phyloP scores from a whole-genome alignment of 1,284 basidiomycete genomes.

The Tilletia walkeri region DNA sequence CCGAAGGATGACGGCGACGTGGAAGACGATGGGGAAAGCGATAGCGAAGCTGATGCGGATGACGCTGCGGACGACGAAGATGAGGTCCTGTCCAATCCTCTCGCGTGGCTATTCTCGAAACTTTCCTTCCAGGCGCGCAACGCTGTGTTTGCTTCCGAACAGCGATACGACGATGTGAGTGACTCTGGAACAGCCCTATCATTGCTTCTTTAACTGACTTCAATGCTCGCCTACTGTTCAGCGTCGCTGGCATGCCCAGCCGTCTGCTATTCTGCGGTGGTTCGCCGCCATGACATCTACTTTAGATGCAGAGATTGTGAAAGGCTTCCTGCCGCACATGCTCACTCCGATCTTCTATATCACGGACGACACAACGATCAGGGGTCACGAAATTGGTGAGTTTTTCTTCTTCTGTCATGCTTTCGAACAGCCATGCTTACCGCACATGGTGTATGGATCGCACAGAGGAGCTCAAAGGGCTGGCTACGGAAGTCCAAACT shows the following conservation, averaged over 20 bases:
- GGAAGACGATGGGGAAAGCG: constrained; percentile 24
- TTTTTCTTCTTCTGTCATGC: background rate
- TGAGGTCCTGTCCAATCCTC: constrained; percentile 62
- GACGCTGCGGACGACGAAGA: constrained; percentile 25
- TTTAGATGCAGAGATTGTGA: constrained; percentile 20
- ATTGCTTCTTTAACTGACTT: background rate
- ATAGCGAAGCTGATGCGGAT: constrained; percentile 17
- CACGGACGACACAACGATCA: constrained; percentile 70
- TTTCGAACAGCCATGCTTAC: constrained; percentile 3
- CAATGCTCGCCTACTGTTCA: background rate
- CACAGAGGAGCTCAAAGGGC: constrained; percentile 76
- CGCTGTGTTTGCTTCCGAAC: constrained; percentile 46
- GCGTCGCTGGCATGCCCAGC: constrained; percentile 61
- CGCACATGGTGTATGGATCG: background rate
- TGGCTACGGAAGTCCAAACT: constrained; percentile 81
- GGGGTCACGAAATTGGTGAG: constrained; percentile 66
- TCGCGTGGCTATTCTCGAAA: constrained; percentile 90
- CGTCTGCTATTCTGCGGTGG: constrained; percentile 71
- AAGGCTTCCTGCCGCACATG: constrained; percentile 73
- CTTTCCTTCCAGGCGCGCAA: constrained; percentile 77
- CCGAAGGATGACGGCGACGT: background rate
- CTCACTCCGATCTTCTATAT: constrained; percentile 83
- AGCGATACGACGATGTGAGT: constrained; percentile 14
- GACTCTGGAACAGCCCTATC: background rate
- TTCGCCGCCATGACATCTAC: constrained; percentile 34